Base-by-base conservation (phyloP, 345 rosid genomes). In the Sisymbrium irio region DNA sequence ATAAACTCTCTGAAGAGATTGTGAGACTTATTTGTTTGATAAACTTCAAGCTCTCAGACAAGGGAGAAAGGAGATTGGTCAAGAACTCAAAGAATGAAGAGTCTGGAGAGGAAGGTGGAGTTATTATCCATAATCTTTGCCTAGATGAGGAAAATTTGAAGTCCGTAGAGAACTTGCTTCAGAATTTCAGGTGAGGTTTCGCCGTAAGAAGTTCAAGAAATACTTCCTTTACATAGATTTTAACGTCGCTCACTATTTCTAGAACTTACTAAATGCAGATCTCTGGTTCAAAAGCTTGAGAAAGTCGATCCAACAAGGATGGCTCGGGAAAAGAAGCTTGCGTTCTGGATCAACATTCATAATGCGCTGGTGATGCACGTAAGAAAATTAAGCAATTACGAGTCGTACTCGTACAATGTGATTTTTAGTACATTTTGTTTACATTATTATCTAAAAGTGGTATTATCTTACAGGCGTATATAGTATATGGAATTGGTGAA, bases 281-380 rank as follows among this genome's bases (percentile, higher is more conserved):
- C 85, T 10, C 30, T 90, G 77, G 84, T 88, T 51, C 81, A 76
- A 41, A 82, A 73, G 70, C 97, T 90, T 18, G 94, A 87, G 86
- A 84, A 79, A 65, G 79, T 87, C 73, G 89, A 87, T 54, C 86
- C 80, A 3, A 45, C 47, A 74, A 85, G 67, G 80, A 81, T 90
- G 92, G 77, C 65, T 83, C 81, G 90, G 0, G 90, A 90, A 78
- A 87, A 86, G 81, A 90, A 86, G 84, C 91, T 86, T 56, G 93
- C 91, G 4, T 90, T 90, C 68, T 90, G 91, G 93, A 82, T 88
- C 79, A 90, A 90, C 75, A 81, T 88, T 69, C 94, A 88, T 67
- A 88, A 90, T 79, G 94, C 97, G 47, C 47, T 88, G 68, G 83
- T 87, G 81, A 90, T 88, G 92, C 91, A 91, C 59, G 95, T 87